Percentiles rank a stretch among this genome's conserved stretches.
These are phyloP conservation scores for Claviceps sp. DNA, from an alignment of 2,329 filamentous ascomycete species.

Conservation along the genomic window DNA sequence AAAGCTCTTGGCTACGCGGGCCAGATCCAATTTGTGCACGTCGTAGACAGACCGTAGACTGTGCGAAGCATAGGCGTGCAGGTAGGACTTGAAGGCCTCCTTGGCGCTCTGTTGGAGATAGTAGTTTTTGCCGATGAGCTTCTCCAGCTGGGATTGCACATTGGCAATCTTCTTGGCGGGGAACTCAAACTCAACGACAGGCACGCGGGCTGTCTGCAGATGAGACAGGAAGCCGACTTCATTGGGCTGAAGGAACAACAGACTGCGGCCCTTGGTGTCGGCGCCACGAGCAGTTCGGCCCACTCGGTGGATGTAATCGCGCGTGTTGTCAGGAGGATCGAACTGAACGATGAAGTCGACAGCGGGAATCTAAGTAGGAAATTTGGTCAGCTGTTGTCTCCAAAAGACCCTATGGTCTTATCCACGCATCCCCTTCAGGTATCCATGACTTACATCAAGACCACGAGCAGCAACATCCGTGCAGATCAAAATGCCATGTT, in stretches of 20 bases:
- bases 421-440: background rate
- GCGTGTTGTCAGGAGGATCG: constrained; percentile 81
- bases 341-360: constrained; percentile 97
- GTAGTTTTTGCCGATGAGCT: constrained; percentile 89
- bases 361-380: constrained; percentile 54
- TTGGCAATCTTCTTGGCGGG: constrained; percentile 84
- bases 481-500: constrained; percentile 79
- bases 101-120: constrained; percentile 82
- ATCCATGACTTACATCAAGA: constrained; percentile 51
- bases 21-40: constrained; percentile 69
- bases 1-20: constrained; percentile 74
- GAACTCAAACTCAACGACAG: constrained; percentile 93
- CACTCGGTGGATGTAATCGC: constrained; percentile 90
- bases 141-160: constrained; percentile 82
- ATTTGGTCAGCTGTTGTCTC: background rate
- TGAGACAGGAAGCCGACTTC: constrained; percentile 89
- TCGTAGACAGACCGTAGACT: constrained; percentile 50
- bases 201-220: constrained; percentile 81
- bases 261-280: constrained; percentile 69
- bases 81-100: constrained; percentile 73
- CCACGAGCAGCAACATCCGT: constrained; percentile 94
- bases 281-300: constrained; percentile 83
- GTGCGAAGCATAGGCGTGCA: constrained; percentile 85
- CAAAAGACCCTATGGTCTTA: too few relatives aligned
- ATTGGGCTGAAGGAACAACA: constrained; percentile 86